Base-by-base conservation (phyloP, 768 basidiomycete species). In the Bullera alba region DNA sequence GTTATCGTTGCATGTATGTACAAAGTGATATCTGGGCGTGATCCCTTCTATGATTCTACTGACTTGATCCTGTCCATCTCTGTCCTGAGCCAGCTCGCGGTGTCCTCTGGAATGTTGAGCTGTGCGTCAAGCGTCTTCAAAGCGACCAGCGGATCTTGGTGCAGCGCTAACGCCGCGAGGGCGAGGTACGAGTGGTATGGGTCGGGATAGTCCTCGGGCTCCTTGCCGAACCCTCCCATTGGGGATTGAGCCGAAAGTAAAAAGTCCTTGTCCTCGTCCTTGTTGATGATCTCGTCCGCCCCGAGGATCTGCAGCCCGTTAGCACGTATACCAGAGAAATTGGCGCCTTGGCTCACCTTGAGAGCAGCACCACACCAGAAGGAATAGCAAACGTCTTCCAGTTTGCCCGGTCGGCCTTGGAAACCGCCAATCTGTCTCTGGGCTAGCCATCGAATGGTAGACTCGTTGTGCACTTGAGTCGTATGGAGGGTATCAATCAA, bases 151-250 rank as follows among this genome's bases (percentile, higher is more conserved):
- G 6, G 6, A 12, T 25, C 6, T 27, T 43, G 23, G 21, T 43
- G 42, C 26, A 43, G 23, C 1, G 87, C 77, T 17, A 92, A 62
- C 0, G 87, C 84, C 0, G 93, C 91, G 29, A 95, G 74, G 2
- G 87, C 82, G 26, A 96, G 76, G 69, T 96, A 97, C 0, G 92
- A 95, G 62, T 99, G 93, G 65, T 89, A 93, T 0, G 93, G 90
- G 75, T 99, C 93, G 85, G 92, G 83, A 56, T 76, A 77, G 56
- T 87, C 86, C 16, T 80, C 83, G 0, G 87, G 86, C 0, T 81
- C 80, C 65, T 96, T 95, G 0, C 84, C 79, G 44, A 97, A 84
- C 0, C 93, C 93, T 0, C 93, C 93, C 51, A 82, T 85, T 44
- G 82, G 85, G 72, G 84, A 91, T 71, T 96, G 93, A 60, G 90